A percentile compares a stretch with the other conserved stretches of the same genome.
Evolutionary conservation across 1,284 basidiomycete genomes (phyloP).

Genomic region (Rhodotorula sp.): DNA sequence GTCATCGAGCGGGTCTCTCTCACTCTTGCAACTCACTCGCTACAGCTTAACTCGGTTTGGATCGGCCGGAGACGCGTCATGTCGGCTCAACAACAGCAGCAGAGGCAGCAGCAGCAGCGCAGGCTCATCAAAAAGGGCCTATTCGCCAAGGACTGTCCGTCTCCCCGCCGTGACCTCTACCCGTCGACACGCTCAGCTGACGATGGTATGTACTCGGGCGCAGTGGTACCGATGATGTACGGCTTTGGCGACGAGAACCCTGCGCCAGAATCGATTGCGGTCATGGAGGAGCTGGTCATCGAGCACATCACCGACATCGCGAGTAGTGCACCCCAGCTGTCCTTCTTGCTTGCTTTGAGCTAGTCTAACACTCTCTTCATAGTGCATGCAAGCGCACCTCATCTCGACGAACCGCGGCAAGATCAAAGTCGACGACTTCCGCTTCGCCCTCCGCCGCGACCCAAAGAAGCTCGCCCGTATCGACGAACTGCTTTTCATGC

Average conservation of each 20-base stretch:
- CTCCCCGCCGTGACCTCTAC: not conserved
- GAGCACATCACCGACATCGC: conserved; percentile 88
- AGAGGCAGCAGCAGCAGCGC: conserved; percentile 4
- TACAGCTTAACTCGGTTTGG: not conserved
- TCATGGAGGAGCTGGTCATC: conserved; percentile 90
- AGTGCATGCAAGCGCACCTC: conserved; percentile 70
- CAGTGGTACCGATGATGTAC: conserved; percentile 86
- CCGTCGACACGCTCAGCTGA: not conserved
- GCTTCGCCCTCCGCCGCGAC: conserved; percentile 67
- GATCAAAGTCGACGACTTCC: conserved; percentile 65
- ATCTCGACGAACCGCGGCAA: conserved; percentile 63
- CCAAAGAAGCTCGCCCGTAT: conserved; percentile 81
- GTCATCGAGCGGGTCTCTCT: not conserved
- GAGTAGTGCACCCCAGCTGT: conserved; percentile 48
- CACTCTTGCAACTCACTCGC: not conserved
- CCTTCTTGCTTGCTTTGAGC: not conserved
- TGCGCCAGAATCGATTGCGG: conserved; percentile 77
- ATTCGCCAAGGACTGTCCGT: conserved; percentile 35
- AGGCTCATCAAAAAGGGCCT: conserved; percentile 29
- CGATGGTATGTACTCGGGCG: too few relatives aligned
- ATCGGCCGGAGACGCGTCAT: not conserved
- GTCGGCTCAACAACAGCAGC: not conserved
- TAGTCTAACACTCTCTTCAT: not conserved
- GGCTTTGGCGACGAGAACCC: conserved; percentile 91
- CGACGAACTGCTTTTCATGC: conserved; percentile 85